Evolutionary conservation across 331 rosid species (phyloP), one percentile per base, ranked within the genome.

Genomic region (Rhamnella rubrinervis): DNA sequence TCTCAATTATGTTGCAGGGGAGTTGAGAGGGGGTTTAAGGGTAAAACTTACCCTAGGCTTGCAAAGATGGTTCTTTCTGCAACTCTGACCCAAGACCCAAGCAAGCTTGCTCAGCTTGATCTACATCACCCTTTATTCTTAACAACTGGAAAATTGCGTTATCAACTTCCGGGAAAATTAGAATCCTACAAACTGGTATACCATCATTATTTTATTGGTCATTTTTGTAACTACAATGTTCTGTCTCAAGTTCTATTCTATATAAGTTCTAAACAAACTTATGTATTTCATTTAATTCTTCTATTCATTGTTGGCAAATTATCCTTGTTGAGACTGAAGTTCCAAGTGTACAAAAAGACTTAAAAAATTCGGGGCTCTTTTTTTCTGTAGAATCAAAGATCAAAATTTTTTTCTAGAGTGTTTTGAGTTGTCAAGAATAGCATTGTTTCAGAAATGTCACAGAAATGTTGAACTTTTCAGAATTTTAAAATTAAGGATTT

Each of bases 31-130:
- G 96, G 96, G 31, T 87, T 89, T 71, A 90, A 85, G 71, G 92
- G 88, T 74, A 83, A 78, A 73, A 84, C 85, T 68, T 77, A 80
- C 71, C 92, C 95, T 28, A 87, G 98, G 92, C 84, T 93, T 64
- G 87, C 81, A 65, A 93, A 93, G 89, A 87, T 93, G 80, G 89
- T 88, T 81, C 82, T 93, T 65, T 93, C 97, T 67, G 98, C 98
- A 8, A 93, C 95, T 28, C 66, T 88, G 47, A 88, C 97, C 71
- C 97, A 86, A 77, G 92, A 91, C 76, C 96, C 96, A 62, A 84
- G 96, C 74, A 88, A 87, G 85, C 95, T 91, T 76, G 79, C 85
- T 61, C 95, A 85, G 81, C 98, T 88, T 68, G 83, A 86, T 72
- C 81, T 90, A 67, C 96, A 90, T 81, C 93, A 88, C 44, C 97